Evolutionary conservation across 2,329 filamentous ascomycete genomes (phyloP).

Genomic region (Calonectria fujianensis): DNA sequence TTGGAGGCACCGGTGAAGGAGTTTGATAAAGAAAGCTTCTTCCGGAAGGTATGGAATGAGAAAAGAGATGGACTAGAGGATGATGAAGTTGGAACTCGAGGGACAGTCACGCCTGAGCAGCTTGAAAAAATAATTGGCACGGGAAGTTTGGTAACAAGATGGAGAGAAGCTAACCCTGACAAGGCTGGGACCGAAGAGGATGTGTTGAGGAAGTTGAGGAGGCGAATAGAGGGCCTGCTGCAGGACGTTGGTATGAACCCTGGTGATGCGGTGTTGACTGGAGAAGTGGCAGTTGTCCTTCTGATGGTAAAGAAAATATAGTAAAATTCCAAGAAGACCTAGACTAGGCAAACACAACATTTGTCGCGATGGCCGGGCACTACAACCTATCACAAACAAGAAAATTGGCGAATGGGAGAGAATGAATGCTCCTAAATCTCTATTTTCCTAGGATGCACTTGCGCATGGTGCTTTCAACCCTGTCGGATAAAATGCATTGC

Average conservation of each 20-base stretch:
- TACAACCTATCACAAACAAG: too few species aligned
- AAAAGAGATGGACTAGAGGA: neutral
- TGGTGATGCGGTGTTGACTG: neutral
- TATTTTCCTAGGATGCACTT: too few species aligned
- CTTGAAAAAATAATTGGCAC: neutral
- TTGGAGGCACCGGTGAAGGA: neutral
- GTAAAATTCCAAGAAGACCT: neutral
- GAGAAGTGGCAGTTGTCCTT: neutral
- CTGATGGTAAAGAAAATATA: neutral
- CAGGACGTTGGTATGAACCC: neutral
- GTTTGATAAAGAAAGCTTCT: neutral
- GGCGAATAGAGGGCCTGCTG: neutral
- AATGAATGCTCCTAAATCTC: too few species aligned
- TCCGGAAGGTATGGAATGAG: neutral
- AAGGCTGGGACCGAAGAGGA: conserved; percentile 1
- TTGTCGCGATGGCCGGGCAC: too few species aligned
- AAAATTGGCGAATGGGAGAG: too few species aligned
- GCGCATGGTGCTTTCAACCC: too few species aligned
- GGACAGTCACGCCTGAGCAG: neutral
- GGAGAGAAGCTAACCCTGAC: neutral
- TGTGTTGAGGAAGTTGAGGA: neutral
- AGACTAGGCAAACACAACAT: too few species aligned
- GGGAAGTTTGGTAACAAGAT: neutral
- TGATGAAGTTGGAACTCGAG: neutral
- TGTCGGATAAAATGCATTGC: too few species aligned